These are phyloP conservation scores for Trametes sp. DNA, from an alignment of 1,284 basidiomycete genomes.

Conservation along the genomic window DNA sequence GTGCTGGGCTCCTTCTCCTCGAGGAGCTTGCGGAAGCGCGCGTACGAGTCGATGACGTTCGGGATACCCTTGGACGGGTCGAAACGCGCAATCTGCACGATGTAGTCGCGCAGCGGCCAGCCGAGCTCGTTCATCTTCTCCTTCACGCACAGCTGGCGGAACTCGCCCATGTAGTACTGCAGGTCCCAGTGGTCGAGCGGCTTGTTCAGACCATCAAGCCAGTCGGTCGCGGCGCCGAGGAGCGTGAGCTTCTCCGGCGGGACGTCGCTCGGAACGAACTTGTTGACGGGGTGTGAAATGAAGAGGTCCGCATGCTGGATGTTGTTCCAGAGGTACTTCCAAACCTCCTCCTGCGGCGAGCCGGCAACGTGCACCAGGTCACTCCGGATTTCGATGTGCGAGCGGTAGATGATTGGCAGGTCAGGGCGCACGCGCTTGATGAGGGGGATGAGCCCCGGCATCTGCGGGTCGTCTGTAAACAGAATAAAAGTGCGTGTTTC, in stretches of 20 bases:
- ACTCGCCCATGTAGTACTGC: constrained; percentile 84
- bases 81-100: constrained; percentile 88
- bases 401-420: constrained; percentile 87
- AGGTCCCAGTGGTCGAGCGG: constrained; percentile 77
- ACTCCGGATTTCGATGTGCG: constrained; percentile 89
- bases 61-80: constrained; percentile 82
- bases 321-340: constrained; percentile 91
- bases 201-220: constrained; percentile 91
- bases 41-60: constrained; percentile 84
- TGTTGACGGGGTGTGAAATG: constrained; percentile 90
- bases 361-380: constrained; percentile 77
- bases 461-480: constrained; percentile 80
- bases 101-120: constrained; percentile 83
- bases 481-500: neutral
- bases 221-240: constrained; percentile 82
- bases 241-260: constrained; percentile 73
- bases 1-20: constrained; percentile 55
- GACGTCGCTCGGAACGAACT: constrained; percentile 87
- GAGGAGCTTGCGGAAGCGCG: constrained; percentile 74
- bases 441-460: constrained; percentile 87
- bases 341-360: constrained; percentile 86
- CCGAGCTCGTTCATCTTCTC: constrained; percentile 80
- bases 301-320: constrained; percentile 87
- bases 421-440: constrained; percentile 84
- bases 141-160: constrained; percentile 74